These are phyloP conservation scores for Hypoxylon cercidicola DNA, from an alignment of 495 filamentous ascomycete species.

Conservation along the genomic window DNA sequence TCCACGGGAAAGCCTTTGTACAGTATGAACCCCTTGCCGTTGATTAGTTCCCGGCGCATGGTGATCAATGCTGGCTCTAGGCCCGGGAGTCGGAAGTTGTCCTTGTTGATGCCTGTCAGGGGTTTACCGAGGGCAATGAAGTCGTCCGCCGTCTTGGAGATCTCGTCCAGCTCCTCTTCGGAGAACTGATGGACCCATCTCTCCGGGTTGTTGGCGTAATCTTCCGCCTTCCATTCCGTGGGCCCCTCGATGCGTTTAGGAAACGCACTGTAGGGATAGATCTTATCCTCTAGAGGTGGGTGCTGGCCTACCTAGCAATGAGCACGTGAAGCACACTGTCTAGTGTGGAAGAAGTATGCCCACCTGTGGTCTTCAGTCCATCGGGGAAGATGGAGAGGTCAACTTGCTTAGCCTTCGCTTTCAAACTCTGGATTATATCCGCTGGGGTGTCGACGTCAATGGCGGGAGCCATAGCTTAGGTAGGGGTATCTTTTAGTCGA, in stretches of 20 bases:
- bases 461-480: constrained; percentile 44
- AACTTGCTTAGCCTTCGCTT: constrained; percentile 35
- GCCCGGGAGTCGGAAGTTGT: constrained; percentile 72
- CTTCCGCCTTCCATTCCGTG: constrained; percentile 81
- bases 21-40: constrained; percentile 90
- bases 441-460: constrained; percentile 30
- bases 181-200: constrained; percentile 81
- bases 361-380: constrained; percentile 57
- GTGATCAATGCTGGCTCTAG: constrained; percentile 64
- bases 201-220: constrained; percentile 75
- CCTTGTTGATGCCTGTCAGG: constrained; percentile 79
- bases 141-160: constrained; percentile 71
- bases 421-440: constrained; percentile 38
- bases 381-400: constrained; percentile 60
- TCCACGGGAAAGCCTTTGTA: constrained; percentile 84
- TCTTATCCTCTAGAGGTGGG: constrained; percentile 71
- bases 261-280: constrained; percentile 77
- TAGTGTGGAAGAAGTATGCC: background rate
- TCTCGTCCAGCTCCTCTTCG: constrained; percentile 72
- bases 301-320: constrained; percentile 70
- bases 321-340: constrained; percentile 16
- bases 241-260: constrained; percentile 77
- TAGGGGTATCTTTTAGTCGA: constrained; percentile 21
- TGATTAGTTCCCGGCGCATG: constrained; percentile 75
- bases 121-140: constrained; percentile 71